phyloP scores from a whole-genome alignment of 768 basidiomycete genomes.

The Sporobolomyces phaffii region DNA sequence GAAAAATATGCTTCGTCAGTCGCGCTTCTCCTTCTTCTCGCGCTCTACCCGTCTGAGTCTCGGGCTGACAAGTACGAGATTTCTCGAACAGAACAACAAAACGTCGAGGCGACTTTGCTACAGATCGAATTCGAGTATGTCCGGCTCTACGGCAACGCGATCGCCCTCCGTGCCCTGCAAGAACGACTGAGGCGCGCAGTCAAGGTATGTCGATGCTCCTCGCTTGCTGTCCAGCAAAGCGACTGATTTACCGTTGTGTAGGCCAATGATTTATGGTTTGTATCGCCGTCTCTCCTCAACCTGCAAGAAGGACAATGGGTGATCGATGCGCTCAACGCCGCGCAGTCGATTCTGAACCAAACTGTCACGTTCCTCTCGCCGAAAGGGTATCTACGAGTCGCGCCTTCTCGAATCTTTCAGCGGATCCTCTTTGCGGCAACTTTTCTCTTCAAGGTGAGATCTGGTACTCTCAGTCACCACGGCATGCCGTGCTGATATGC shows the following conservation, averaged over 20 bases:
- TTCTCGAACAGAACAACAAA: conserved; percentile 27
- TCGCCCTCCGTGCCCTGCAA: conserved; percentile 31
- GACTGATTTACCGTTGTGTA: no score
- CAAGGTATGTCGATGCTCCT: conserved; percentile 4
- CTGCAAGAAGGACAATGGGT: conserved; percentile 36
- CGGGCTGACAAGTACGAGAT: background rate
- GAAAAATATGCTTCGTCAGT: conserved; percentile 24
- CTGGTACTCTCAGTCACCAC: no score
- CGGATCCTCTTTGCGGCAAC: conserved; percentile 35
- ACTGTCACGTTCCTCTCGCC: conserved; percentile 32
- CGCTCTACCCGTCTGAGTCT: no score
- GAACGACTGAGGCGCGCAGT: conserved; percentile 20
- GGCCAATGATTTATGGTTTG: conserved; percentile 29
- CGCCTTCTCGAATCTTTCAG: conserved; percentile 30
- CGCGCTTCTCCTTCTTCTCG: background rate
- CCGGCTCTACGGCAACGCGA: conserved; percentile 31
- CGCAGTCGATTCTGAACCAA: conserved; percentile 34
- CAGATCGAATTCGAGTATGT: conserved; percentile 36
- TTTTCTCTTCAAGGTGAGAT: conserved; percentile 32
- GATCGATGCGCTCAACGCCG: conserved; percentile 33
- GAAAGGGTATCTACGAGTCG: conserved; percentile 28
- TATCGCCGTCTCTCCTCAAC: conserved; percentile 34
- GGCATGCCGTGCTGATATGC: background rate
- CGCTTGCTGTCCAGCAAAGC: background rate
- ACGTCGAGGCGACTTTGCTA: conserved; percentile 32